These are phyloP conservation scores for Fusarium heterosporum DNA, from an alignment of 2,329 filamentous ascomycete species.

Conservation along the genomic window DNA sequence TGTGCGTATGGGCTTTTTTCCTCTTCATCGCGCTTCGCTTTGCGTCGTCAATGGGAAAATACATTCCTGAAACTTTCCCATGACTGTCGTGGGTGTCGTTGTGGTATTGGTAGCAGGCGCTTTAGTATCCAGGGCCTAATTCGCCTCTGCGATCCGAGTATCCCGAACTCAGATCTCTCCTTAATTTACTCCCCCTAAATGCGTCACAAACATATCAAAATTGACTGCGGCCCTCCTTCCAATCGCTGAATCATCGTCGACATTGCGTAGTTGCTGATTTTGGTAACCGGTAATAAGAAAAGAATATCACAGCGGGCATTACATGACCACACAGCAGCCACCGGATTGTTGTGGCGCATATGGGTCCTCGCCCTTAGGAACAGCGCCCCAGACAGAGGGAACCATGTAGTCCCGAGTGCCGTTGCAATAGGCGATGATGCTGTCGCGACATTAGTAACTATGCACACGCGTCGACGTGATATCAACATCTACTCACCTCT, in stretches of 20 bases:
- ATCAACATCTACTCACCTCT: conserved; percentile 70
- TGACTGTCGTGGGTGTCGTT: conserved; percentile 34
- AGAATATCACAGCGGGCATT: conserved; percentile 49
- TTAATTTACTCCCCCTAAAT: conserved; percentile 43
- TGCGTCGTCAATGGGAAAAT: conserved; percentile 24
- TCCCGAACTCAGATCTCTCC: conserved; percentile 32
- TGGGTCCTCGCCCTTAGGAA: conserved; percentile 96
- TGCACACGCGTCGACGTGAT: neutral
- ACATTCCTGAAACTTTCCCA: conserved; percentile 28
- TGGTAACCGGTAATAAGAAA: conserved; percentile 46
- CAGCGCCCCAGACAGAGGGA: conserved; percentile 93
- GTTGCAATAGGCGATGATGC: conserved; percentile 98
- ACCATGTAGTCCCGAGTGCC: conserved; percentile 99
- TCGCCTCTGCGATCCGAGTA: conserved; percentile 30
- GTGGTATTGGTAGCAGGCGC: conserved; percentile 36
- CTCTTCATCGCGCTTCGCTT: conserved; percentile 31
- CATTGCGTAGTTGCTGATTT: conserved; percentile 47
- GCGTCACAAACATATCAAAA: conserved; percentile 47
- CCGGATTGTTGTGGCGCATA: conserved; percentile 94
- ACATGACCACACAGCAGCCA: conserved; percentile 97
- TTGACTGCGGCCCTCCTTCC: conserved; percentile 45
- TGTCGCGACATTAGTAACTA: conserved; percentile 55
- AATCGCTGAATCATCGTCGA: conserved; percentile 50
- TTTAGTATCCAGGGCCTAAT: conserved; percentile 41
- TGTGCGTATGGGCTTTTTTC: conserved; percentile 29